phyloP scores from a whole-genome alignment of 345 rosid species.

The Lepidium didymum region DNA sequence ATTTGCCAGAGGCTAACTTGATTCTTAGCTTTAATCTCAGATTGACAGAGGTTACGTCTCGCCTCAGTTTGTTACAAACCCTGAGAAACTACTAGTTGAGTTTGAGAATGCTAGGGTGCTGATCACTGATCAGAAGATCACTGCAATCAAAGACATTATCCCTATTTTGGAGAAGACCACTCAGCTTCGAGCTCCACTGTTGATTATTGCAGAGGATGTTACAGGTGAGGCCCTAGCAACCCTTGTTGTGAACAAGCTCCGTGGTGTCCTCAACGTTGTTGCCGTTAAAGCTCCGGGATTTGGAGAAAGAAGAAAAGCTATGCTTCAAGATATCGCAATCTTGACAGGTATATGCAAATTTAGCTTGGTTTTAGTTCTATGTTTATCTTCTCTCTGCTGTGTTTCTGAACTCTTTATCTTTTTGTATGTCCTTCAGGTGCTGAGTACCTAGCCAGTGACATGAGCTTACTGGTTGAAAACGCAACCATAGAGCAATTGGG shows the following conservation, averaged over 20 bases:
- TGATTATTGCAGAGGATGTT: slow-evolving; percentile 93
- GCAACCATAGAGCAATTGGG: slow-evolving; percentile 84
- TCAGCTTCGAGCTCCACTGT: slow-evolving; percentile 83
- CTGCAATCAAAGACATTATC: slow-evolving; percentile 89
- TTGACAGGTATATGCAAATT: slow-evolving; percentile 51
- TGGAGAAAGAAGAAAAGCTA: slow-evolving; percentile 95
- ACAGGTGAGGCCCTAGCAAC: slow-evolving; percentile 96
- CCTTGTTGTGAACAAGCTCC: slow-evolving; percentile 88
- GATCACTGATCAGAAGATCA: slow-evolving; percentile 87
- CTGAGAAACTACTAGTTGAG: slow-evolving; percentile 80
- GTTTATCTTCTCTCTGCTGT: not conserved
- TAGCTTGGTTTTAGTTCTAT: not conserved
- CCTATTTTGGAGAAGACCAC: slow-evolving; percentile 91
- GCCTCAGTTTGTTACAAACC: slow-evolving; percentile 93
- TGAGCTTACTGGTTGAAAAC: slow-evolving; percentile 71
- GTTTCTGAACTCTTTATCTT: not conserved
- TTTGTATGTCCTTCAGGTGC: slow-evolving; percentile 48
- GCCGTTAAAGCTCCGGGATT: slow-evolving; percentile 96
- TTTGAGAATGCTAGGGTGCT: slow-evolving; percentile 93
- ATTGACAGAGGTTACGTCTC: slow-evolving; percentile 95
- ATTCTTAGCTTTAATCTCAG: slow-evolving; percentile 31
- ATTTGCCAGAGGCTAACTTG: not conserved
- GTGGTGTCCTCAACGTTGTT: slow-evolving; percentile 85
- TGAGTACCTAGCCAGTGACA: slow-evolving; percentile 80
- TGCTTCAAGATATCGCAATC: slow-evolving; percentile 94